Percentiles rank a stretch among this genome's conserved stretches.
Conservation (phyloP, 768 basidiomycete species). For the Mycena rebaudengoi region DNA sequence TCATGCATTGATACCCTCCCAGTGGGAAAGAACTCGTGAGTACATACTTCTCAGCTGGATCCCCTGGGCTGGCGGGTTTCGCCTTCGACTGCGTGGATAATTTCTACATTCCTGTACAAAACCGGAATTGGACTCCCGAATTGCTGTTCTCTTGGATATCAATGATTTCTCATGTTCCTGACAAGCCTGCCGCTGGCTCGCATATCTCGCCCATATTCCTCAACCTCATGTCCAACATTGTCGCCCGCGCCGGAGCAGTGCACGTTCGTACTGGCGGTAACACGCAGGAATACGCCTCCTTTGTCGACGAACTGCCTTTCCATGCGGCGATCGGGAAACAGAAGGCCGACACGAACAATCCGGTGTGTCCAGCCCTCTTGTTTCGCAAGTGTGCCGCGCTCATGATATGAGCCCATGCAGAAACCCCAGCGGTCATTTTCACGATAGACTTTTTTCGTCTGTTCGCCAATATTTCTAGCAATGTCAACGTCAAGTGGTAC, state of each 20-base stretch:
- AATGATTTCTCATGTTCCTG: conserved; percentile 24
- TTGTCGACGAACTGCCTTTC: conserved; percentile 43
- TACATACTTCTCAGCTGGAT: too few relatives aligned
- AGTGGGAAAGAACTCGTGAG: conserved; percentile 31
- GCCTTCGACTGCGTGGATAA: too few relatives aligned
- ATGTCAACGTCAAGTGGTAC: conserved; percentile 63
- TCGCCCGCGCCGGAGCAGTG: conserved; percentile 57
- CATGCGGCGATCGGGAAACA: conserved; percentile 53
- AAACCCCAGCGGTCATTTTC: conserved; percentile 63
- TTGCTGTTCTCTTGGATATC: neutral
- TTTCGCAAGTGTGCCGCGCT: neutral
- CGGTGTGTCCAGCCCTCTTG: conserved; percentile 31
- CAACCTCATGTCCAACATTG: conserved; percentile 45
- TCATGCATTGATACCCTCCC: neutral
- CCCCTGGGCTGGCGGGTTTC: too few relatives aligned
- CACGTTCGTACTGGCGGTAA: conserved; percentile 66
- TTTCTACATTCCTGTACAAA: neutral
- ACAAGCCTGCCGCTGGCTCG: too few relatives aligned
- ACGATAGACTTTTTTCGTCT: conserved; percentile 63
- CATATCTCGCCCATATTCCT: too few relatives aligned
- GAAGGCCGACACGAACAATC: conserved; percentile 34
- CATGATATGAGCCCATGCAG: conserved; percentile 43
- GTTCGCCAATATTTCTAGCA: conserved; percentile 55
- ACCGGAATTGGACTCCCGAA: too few relatives aligned
- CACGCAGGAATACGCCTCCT: conserved; percentile 58